phyloP scores from a whole-genome alignment of 345 rosid genomes.

The Atalantia buxifolia region DNA sequence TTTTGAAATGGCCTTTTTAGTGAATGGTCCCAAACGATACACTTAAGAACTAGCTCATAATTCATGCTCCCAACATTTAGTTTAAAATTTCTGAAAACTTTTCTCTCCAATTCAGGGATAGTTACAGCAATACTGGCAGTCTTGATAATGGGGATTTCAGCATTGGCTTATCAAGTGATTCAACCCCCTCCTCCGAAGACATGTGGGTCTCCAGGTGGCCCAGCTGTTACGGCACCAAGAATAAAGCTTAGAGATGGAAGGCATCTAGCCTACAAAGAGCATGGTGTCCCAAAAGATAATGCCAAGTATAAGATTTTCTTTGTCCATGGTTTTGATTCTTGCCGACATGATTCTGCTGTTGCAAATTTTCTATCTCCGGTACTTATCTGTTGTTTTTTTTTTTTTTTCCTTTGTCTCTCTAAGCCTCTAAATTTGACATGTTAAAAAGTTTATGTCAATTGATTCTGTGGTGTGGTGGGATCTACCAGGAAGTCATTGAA shows the following conservation, averaged over 20 bases:
- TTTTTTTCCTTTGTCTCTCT: background rate
- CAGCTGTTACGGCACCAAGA: constrained; percentile 49
- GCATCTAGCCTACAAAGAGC: constrained; percentile 54
- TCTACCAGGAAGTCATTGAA: constrained; percentile 48
- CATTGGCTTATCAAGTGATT: constrained; percentile 40
- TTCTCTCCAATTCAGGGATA: constrained; percentile 30
- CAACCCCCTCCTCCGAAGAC: constrained; percentile 50
- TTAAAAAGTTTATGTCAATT: background rate
- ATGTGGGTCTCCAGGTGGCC: constrained; percentile 47
- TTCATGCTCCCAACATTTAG: background rate
- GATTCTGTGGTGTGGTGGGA: background rate
- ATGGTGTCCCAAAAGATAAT: constrained; percentile 45
- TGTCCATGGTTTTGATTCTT: constrained; percentile 47
- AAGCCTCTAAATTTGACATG: background rate
- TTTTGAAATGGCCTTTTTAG: background rate
- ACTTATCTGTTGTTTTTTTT: constrained; percentile 10
- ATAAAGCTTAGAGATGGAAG: constrained; percentile 63
- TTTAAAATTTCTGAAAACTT: background rate
- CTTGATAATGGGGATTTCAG: constrained; percentile 37
- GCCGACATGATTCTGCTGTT: constrained; percentile 40
- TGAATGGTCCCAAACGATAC: too few relatives aligned
- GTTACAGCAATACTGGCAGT: constrained; percentile 27
- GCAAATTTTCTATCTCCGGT: constrained; percentile 38
- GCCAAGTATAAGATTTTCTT: constrained; percentile 45
- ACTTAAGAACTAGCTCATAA: background rate